Evolutionary conservation across 805 yeast genomes (phyloP), one percentile per base, ranked within the genome.

Genomic region (Zygosaccharomyces rouxii): DNA sequence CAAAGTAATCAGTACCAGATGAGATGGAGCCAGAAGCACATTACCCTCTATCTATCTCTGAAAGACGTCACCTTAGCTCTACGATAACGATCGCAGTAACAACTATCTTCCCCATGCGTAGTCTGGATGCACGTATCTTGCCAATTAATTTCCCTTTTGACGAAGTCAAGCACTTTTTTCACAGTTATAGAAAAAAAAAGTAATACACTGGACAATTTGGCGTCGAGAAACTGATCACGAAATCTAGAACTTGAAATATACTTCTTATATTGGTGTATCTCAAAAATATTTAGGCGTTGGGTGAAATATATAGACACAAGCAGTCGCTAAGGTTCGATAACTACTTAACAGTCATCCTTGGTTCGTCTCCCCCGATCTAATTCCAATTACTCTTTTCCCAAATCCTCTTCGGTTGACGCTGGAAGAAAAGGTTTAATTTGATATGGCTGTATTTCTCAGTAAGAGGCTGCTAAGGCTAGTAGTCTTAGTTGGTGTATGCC

Each of bases 401-500:
- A n/a, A 25, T 25, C 3, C 10, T 25, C 28, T 9, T 33, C 14
- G 21, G 9, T 14, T 16, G 7, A 14, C 10, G 14, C 19, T 16
- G 21, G 28, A 25, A 25, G 3, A 16, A 16, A 5, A 16, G 37
- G 19, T 14, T 16, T 33, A 7, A 33, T 9, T 16, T 14, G 37
- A 30, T 28, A 56, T 55, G 59, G 54, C 60, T n/a, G 31, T 59
- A 40, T 55, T 56, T 44, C 44, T 59, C 14, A 56, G 60, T 46
- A 59, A 55, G 46, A 50, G 63, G 19, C 48, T 59, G 46, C 42
- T 57, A 16, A 53, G 63, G 42, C 51, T 52, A 25, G 38, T 48
- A 5, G 23, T 56, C 13, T 42, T 57, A 16, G 59, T 48, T 5
- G 56, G 47, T 30, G 37, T 49, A 7, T 41, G 50, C 16, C 30